A percentile compares a stretch with the other conserved stretches of the same genome.
phyloP scores from a whole-genome alignment of 2,329 filamentous ascomycete species.

The Mycosphaerella arachidis region DNA sequence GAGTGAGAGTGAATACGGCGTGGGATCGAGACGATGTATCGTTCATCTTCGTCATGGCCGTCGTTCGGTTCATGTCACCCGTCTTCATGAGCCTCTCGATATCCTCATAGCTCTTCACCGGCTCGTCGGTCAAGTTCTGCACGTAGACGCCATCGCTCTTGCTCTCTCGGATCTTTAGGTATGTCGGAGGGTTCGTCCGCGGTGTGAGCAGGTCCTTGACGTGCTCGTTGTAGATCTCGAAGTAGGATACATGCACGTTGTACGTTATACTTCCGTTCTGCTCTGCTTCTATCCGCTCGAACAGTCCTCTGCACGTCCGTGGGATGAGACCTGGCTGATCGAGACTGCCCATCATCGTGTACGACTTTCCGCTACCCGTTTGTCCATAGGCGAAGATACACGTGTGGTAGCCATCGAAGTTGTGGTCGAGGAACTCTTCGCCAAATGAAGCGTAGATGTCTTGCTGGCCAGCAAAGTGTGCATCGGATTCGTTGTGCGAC shows the following conservation, averaged over 20 bases:
- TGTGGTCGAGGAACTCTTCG: constrained; percentile 96
- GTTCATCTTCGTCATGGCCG: constrained; percentile 97
- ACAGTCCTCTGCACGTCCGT: constrained; percentile 90
- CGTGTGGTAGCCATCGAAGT: constrained; percentile 98
- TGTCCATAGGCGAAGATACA: constrained; percentile 99
- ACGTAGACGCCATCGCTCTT: constrained; percentile 94
- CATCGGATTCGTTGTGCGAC: constrained; percentile 76
- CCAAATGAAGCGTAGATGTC: constrained; percentile 92
- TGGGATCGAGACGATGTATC: constrained; percentile 95
- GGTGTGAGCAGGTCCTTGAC: constrained; percentile 89
- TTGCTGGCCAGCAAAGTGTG: constrained; percentile 86
- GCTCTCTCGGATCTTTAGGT: constrained; percentile 95
- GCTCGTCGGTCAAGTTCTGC: constrained; percentile 90
- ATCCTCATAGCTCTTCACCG: constrained; percentile 80
- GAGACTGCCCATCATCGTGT: constrained; percentile 90
- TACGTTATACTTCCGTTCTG: constrained; percentile 91
- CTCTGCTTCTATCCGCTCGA: constrained; percentile 81
- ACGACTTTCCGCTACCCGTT: constrained; percentile 95
- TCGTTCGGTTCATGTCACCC: constrained; percentile 82
- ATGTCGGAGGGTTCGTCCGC: constrained; percentile 73
- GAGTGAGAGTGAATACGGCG: constrained; percentile 94
- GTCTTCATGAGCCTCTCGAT: constrained; percentile 86
- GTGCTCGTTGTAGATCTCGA: constrained; percentile 99
- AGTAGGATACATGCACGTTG: constrained; percentile 95
- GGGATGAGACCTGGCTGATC: constrained; percentile 89